Conservation (phyloP, 1,284 basidiomycete genomes). For the Calocybe gambosa region DNA sequence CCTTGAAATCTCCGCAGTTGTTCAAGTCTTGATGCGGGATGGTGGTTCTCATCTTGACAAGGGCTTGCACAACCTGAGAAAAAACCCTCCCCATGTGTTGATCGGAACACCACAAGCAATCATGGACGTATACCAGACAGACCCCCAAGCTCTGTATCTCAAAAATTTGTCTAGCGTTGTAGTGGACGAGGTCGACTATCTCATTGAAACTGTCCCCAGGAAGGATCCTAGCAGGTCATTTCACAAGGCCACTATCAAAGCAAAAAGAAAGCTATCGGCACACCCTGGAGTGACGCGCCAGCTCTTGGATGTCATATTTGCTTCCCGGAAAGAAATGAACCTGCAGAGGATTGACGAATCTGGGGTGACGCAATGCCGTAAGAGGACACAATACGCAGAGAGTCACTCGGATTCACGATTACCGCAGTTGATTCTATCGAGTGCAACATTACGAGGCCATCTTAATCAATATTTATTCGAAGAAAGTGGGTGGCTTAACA, state of each 20-base stretch:
- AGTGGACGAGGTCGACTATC: constrained; percentile 70
- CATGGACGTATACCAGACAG: constrained; percentile 45
- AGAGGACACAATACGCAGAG: constrained; percentile 17
- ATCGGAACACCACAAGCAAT: constrained; percentile 68
- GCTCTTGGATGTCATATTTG: constrained; percentile 53
- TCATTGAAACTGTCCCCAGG: constrained; percentile 46
- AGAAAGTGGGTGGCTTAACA: constrained; percentile 51
- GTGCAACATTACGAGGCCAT: constrained; percentile 58
- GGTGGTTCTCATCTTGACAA: constrained; percentile 28
- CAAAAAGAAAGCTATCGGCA: constrained; percentile 34
- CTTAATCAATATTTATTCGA: constrained; percentile 46
- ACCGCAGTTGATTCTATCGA: constrained; percentile 62
- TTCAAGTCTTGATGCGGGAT: constrained; percentile 58
- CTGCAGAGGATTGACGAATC: constrained; percentile 20
- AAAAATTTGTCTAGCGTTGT: constrained; percentile 48
- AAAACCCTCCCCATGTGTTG: constrained; percentile 55
- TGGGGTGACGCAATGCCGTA: constrained; percentile 17
- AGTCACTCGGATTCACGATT: constrained; percentile 15
- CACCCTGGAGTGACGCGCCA: constrained; percentile 56
- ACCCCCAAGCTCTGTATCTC: constrained; percentile 38
- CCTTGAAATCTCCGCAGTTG: constrained; percentile 35
- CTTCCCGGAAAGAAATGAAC: constrained; percentile 24
- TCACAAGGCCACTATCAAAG: constrained; percentile 27
- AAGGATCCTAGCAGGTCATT: constrained; percentile 32
- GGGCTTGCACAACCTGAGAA: constrained; percentile 33